phyloP scores from a whole-genome alignment of 225 moss, liverwort and hornwort genomes.

The Anthoceros angustus region DNA sequence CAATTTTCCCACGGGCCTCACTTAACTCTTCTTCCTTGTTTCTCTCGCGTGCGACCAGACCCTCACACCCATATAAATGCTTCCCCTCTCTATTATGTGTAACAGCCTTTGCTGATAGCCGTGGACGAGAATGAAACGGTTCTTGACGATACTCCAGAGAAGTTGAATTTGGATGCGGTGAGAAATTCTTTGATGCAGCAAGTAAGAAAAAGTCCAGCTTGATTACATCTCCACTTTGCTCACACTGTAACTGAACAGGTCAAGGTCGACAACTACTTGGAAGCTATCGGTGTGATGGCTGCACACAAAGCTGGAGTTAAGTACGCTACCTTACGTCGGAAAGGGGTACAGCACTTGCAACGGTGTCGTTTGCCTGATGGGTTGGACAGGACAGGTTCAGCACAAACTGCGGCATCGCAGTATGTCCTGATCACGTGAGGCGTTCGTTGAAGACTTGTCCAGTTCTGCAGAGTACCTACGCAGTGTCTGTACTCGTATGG shows the following conservation, averaged over 20 bases:
- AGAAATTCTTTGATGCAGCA: neutral
- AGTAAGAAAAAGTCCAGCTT: neutral
- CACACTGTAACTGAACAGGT: slow-evolving; percentile 31
- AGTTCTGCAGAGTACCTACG: no score
- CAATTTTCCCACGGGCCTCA: neutral
- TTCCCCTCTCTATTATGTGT: neutral
- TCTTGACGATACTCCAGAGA: slow-evolving; percentile 70
- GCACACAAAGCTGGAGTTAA: slow-evolving; percentile 89
- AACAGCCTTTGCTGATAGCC: slow-evolving; percentile 62
- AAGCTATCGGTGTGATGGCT: slow-evolving; percentile 80
- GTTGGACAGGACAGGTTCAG: neutral
- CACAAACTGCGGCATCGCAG: neutral
- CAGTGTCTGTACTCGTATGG: no score
- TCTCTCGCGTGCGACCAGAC: neutral
- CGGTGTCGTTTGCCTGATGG: neutral
- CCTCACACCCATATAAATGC: no score
- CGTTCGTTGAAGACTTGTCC: no score
- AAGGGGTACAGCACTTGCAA: slow-evolving; percentile 42
- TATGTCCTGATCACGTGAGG: no score
- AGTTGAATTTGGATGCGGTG: slow-evolving; percentile 53
- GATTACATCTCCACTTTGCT: neutral
- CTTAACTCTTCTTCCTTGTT: neutral
- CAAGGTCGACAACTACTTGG: slow-evolving; percentile 85
- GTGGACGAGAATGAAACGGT: slow-evolving; percentile 89
- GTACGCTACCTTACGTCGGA: slow-evolving; percentile 52